A percentile compares a stretch with the other conserved stretches of the same genome.
These are phyloP conservation scores for Boechera stricta DNA, from an alignment of 345 rosid species.

Conservation along the genomic window DNA sequence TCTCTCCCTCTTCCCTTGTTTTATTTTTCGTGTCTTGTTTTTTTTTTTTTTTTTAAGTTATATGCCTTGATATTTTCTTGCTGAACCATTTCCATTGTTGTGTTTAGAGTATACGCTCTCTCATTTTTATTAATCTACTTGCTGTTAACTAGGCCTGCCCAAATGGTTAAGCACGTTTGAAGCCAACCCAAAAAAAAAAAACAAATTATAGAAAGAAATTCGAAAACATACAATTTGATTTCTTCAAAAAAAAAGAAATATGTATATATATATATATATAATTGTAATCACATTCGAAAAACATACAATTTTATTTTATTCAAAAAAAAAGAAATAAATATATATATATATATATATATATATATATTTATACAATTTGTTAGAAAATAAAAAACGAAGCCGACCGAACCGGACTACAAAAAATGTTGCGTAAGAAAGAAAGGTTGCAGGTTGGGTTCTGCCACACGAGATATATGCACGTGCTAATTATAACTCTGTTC, in stretches of 20 bases:
- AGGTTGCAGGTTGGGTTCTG: too few species aligned
- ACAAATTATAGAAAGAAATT: background rate
- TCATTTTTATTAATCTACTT: background rate
- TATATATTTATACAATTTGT: too few species aligned
- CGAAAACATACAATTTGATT: background rate
- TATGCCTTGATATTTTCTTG: constrained; percentile 1
- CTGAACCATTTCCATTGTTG: background rate
- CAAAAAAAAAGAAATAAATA: too few species aligned
- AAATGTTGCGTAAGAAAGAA: too few species aligned
- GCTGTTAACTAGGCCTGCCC: background rate
- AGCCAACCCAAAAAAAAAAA: background rate
- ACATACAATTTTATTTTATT: background rate
- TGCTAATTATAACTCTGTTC: background rate
- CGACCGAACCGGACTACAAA: too few species aligned
- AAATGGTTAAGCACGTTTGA: background rate
- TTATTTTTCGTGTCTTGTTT: background rate
- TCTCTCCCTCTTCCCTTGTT: background rate
- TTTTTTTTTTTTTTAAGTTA: background rate
- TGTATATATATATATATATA: too few species aligned
- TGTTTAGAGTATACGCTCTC: background rate
- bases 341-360: too few species aligned
- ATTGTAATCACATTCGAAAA: background rate
- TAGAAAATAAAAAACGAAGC: too few species aligned
- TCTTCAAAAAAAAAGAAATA: too few species aligned
- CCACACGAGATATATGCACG: background rate